A percentile compares a stretch with the other conserved stretches of the same genome.
Conservation (phyloP, 768 basidiomycete species). For the Panaeolus papilionaceus region DNA sequence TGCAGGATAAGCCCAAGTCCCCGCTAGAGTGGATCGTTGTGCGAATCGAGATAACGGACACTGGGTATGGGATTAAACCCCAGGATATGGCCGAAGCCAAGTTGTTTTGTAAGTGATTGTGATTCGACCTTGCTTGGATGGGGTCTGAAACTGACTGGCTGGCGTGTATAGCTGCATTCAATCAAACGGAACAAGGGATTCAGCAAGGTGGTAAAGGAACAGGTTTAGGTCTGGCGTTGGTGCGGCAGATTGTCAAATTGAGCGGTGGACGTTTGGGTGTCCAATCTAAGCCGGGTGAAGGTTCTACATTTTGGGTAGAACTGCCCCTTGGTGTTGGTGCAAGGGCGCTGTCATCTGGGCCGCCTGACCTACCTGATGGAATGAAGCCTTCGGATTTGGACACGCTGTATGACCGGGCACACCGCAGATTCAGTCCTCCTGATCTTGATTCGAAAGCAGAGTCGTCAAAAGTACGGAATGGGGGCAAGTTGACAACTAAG, state of each 20-base stretch:
- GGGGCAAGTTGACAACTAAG: constrained; percentile 33
- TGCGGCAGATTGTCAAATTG: constrained; percentile 79
- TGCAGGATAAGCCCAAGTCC: constrained; percentile 43
- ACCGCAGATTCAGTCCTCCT: not conserved
- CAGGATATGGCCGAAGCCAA: constrained; percentile 74
- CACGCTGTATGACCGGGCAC: constrained; percentile 21
- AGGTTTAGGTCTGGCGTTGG: constrained; percentile 77
- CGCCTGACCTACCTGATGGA: constrained; percentile 30
- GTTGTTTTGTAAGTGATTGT: constrained; percentile 62
- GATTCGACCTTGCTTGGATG: not conserved
- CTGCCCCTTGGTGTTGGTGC: constrained; percentile 78
- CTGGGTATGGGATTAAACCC: constrained; percentile 57
- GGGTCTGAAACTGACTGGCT: not conserved
- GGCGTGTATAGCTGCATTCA: constrained; percentile 62
- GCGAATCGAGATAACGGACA: constrained; percentile 85
- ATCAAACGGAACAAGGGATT: constrained; percentile 79
- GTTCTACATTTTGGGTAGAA: constrained; percentile 92
- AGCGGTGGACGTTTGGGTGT: constrained; percentile 78
- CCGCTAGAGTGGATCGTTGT: constrained; percentile 73
- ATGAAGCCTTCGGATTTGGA: constrained; percentile 34
- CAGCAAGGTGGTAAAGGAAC: constrained; percentile 78
- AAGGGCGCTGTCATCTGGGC: constrained; percentile 44
- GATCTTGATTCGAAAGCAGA: constrained; percentile 14
- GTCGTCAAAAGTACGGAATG: constrained; percentile 33
- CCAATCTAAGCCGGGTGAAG: constrained; percentile 64